Conservation (phyloP, 176 grass and related monocot species). For the Carex littledalei region DNA sequence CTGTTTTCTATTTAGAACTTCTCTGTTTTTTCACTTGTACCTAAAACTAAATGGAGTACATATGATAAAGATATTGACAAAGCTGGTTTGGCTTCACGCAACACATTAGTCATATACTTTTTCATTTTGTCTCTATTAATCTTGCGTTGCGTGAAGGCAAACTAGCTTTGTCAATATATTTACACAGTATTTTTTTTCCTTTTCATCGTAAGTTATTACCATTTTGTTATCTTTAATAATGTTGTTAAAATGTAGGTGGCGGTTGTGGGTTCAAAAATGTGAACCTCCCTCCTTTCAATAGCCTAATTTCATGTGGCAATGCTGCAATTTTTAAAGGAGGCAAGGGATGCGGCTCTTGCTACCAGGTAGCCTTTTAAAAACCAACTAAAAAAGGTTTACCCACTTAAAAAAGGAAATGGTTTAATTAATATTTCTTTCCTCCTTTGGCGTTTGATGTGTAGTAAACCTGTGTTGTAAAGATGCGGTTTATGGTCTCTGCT, state of each 20-base stretch:
- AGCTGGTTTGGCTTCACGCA: too few relatives aligned
- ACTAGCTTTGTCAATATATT: too few relatives aligned
- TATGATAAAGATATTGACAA: too few relatives aligned
- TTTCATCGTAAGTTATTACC: too few relatives aligned
- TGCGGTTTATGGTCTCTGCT: background rate
- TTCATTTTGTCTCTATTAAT: too few relatives aligned
- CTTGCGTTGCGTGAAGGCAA: too few relatives aligned
- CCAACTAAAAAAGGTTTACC: constrained; percentile 19
- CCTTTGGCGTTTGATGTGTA: background rate
- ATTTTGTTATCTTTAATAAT: background rate
- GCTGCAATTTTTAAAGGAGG: constrained; percentile 65
- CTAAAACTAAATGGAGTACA: background rate
- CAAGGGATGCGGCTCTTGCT: constrained; percentile 84
- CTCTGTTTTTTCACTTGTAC: background rate
- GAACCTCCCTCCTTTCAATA: constrained; percentile 58
- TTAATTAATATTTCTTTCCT: background rate
- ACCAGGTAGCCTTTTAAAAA: constrained; percentile 38
- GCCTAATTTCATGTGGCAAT: constrained; percentile 73
- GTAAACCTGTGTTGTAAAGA: background rate
- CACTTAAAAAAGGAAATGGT: constrained; percentile 1
- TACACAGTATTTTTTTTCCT: background rate
- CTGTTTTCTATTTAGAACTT: background rate
- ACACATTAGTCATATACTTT: too few relatives aligned
- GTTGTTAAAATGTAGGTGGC: constrained; percentile 41
- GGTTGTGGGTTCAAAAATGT: constrained; percentile 81